Evolutionary conservation across 768 basidiomycete genomes (phyloP), one percentile per base, ranked within the genome.

Genomic region (Myochromella boudieri): DNA sequence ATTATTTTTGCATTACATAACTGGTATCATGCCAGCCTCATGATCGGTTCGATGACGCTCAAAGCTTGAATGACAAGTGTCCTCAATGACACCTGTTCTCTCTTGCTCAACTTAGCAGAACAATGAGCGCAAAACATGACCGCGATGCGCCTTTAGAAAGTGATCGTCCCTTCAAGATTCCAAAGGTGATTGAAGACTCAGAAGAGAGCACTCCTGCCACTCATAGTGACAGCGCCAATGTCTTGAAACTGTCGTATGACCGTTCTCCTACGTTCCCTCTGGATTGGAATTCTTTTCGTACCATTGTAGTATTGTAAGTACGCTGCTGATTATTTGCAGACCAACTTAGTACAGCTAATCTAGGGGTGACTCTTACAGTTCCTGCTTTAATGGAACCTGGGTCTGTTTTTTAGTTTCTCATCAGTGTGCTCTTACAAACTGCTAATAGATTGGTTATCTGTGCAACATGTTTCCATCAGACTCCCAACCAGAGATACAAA

Each of bases 281-380:
- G 21, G 20, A 22, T 22, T 37, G 37, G 37, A 22, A 12, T 21
- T 21, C 37, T 15, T 37, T 37, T 15, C 20, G 21, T 9, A 21
- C 21, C 12, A 37, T 37, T 15, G 37, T 37, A 22, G 17, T 37
- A 37, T 37, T 37, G 37, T 37, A 12, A 37, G 37, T 37, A 37
- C 17, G 18, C 37, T 22, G n/a, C n/a, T n/a, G n/a, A 37, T 21
- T 15, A 37, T 21, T 3, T 21, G 37, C 37, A 21, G 24, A 6
- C 17, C 21, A 37, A 4, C 10, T 18, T 17, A 37, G 22, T 24
- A 21, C 22, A 5, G 14, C 4, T 41, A 4, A 29, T 17, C 29
- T 28, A 51, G 50, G 2, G 51, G 51, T 7, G 45, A 52, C 37
- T 52, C 51, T n/a, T 52, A 52, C 21, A 47, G 51, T 26, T 43